Conservation (phyloP, 306 rosid genomes). For the Mucuna pruriens region DNA sequence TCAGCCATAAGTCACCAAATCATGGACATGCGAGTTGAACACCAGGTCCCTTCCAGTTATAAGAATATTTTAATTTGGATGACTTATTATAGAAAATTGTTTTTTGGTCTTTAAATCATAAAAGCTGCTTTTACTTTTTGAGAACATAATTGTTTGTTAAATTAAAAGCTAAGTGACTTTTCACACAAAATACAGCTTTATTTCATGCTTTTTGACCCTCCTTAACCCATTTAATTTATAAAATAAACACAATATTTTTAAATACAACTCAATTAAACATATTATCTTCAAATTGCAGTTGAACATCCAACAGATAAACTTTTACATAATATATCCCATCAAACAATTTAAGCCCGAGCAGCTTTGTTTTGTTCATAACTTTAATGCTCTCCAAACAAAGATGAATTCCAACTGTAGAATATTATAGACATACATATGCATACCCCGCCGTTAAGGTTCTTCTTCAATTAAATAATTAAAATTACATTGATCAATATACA, state of each 20-base stretch:
- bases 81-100: too few relatives aligned
- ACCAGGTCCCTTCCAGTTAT: not conserved
- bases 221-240: not conserved
- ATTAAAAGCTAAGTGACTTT: not conserved
- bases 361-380: not conserved
- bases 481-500: constrained; percentile 30
- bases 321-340: not conserved
- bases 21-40: not conserved
- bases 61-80: too few relatives aligned
- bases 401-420: not conserved
- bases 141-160: not conserved
- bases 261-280: not conserved
- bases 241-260: too few relatives aligned
- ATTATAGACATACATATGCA: not conserved
- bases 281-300: not conserved
- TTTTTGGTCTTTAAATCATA: too few relatives aligned
- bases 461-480: not conserved
- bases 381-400: not conserved
- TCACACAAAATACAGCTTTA: not conserved
- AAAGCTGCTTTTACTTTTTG: not conserved
- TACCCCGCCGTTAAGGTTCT: not conserved
- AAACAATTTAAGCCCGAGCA: not conserved
- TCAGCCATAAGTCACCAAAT: not conserved
- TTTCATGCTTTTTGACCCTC: not conserved
- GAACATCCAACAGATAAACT: not conserved